Base-by-base conservation (phyloP, 2,329 filamentous ascomycete genomes). In the Cytospora mali region DNA sequence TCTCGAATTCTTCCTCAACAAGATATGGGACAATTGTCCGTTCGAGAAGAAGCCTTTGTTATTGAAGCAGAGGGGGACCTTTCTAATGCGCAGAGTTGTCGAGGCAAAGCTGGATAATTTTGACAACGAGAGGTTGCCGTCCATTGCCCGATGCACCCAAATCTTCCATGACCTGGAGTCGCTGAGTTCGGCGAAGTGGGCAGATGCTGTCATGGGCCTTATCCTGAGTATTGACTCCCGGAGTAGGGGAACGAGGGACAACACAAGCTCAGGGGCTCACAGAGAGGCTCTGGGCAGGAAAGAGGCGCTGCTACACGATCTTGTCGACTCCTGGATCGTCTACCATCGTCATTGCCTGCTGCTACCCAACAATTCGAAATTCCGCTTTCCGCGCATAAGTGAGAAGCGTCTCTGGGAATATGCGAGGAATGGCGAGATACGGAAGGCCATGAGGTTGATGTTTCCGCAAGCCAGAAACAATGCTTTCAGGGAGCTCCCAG, bases 291-390 rank as follows among this genome's bases (percentile, higher is more conserved):
- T 74, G 65, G 67, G 67, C 16, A 68, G 66, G 42, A 71, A 72
- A 46, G 70, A 75, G 39, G 67, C 62, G 10, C 71, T 79, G 61
- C 66, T 79, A 3, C 66, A 68, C 21, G 78, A 80, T 64, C 71
- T 80, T 4, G 67, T 79, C 18, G 72, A 76, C 25, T 71, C 76
- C 18, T 81, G 78, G 79, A 74, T 75, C 49, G 64, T 75, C 14
- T 72, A 80, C 60, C 72, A 73, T 29, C 64, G 74, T 21, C 74
- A 59, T 63, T 54, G 61, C 46, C 18, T 56, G 50, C 18, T 56
- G 50, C 18, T 39, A 25, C 21, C 51, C 9, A 46, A 53, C 18
- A 18, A 68, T 69, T 39, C 54, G 70, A 18, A 67, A 59, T 23
- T 70, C 70, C 58, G 69, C 59, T 35, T 74, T 71, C 64, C 62